These are phyloP conservation scores for Russula griseocarnosa DNA, from an alignment of 768 basidiomycete species.

Conservation along the genomic window DNA sequence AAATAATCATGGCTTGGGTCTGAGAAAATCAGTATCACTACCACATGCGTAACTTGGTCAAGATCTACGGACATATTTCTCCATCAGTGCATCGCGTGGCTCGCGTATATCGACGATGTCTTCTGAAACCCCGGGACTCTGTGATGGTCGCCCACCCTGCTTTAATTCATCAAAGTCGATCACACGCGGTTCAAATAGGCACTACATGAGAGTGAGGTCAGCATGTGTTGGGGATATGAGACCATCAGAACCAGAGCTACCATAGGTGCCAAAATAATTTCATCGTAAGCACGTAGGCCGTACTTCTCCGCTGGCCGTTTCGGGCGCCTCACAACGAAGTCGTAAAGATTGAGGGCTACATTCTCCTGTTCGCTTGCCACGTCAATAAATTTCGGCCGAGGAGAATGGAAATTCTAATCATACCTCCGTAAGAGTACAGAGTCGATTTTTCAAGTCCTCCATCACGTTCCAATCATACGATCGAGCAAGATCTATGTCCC, in stretches of 20 bases:
- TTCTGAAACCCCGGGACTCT: conserved; percentile 62
- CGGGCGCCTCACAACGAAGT: conserved; percentile 80
- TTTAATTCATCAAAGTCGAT: conserved; percentile 85
- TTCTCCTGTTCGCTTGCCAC: conserved; percentile 55
- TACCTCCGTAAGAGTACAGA: conserved; percentile 88
- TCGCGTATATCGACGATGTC: conserved; percentile 51
- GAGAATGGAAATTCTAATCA: conserved; percentile 28
- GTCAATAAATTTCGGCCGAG: not conserved
- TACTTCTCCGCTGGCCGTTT: conserved; percentile 80
- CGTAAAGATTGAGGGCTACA: conserved; percentile 85
- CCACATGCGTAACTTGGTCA: not conserved
- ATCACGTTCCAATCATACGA: conserved; percentile 88
- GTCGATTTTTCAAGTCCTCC: conserved; percentile 82
- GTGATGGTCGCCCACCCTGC: conserved; percentile 45
- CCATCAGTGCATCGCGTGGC: conserved; percentile 31
- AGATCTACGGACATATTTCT: conserved; percentile 40
- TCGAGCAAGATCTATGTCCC: conserved; percentile 69
- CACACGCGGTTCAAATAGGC: conserved; percentile 88
- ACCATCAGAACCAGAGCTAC: conserved; percentile 44
- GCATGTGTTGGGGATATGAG: not conserved
- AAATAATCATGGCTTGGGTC: conserved; percentile 90
- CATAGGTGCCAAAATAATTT: conserved; percentile 92
- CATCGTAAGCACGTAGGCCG: conserved; percentile 87
- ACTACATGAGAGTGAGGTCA: conserved; percentile 43
- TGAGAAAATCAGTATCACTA: conserved; percentile 33